These are phyloP conservation scores for Tulasnella sp. DNA, from an alignment of 768 basidiomycete genomes.

Conservation along the genomic window DNA sequence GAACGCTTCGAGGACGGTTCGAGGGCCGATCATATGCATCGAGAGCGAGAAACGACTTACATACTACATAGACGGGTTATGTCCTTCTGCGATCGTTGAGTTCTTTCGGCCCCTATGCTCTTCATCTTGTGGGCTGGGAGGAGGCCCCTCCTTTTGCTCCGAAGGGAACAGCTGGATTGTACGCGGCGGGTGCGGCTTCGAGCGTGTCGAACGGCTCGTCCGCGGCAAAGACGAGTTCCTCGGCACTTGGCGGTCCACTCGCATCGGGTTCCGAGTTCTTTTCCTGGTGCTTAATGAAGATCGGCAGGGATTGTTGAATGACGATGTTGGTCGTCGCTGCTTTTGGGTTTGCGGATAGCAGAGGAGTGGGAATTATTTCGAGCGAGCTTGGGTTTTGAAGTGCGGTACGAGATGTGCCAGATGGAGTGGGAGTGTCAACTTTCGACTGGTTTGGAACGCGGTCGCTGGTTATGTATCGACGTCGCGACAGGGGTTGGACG, in stretches of 20 bases:
- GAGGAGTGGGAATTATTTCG: too few relatives aligned
- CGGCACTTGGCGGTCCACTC: background rate
- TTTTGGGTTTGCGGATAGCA: too few relatives aligned
- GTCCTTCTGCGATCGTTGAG: background rate
- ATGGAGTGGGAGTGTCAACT: too few relatives aligned
- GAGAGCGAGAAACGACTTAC: background rate
- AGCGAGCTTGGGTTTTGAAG: too few relatives aligned
- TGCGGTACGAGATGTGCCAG: too few relatives aligned
- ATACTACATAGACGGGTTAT: background rate
- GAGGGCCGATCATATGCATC: too few relatives aligned
- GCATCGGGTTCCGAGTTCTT: background rate
- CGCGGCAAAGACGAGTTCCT: background rate
- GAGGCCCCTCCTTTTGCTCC: background rate
- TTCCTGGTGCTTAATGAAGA: background rate
- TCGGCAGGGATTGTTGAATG: too few relatives aligned
- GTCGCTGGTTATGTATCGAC: too few relatives aligned
- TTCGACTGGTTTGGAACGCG: too few relatives aligned
- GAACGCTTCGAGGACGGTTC: background rate
- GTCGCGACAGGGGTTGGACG: too few relatives aligned
- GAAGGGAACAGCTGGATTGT: background rate
- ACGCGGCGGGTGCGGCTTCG: background rate
- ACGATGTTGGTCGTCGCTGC: too few relatives aligned
- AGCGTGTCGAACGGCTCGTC: background rate
- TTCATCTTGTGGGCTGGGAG: background rate
- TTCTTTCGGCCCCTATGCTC: background rate